Conservation (phyloP, 169 alveolate species). For the Plasmodium yoelii region DNA sequence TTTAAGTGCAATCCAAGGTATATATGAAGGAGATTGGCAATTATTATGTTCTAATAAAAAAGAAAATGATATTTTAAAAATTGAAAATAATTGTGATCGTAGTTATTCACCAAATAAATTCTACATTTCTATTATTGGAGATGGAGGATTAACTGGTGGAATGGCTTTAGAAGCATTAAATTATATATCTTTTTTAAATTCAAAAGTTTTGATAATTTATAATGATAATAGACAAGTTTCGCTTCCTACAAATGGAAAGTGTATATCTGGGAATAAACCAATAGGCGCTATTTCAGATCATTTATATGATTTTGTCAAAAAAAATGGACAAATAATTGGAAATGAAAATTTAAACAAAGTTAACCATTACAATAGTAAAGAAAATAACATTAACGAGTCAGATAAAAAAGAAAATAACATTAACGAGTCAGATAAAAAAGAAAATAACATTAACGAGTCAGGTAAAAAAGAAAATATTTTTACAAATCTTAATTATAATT, state of each 20-base stretch:
- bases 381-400: neutral
- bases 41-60: neutral
- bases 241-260: slow-evolving; percentile 86
- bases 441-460: neutral
- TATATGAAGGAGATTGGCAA: slow-evolving; percentile 78
- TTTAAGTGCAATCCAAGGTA: slow-evolving; percentile 89
- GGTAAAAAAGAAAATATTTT: slow-evolving; percentile 26
- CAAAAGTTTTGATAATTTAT: slow-evolving; percentile 87
- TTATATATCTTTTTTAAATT: slow-evolving; percentile 84
- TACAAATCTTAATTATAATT: slow-evolving; percentile 74
- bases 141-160: slow-evolving; percentile 93
- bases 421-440: neutral
- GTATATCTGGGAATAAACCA: slow-evolving; percentile 78
- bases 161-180: slow-evolving; percentile 92
- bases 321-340: neutral
- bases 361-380: neutral
- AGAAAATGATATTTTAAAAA: neutral
- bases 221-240: slow-evolving; percentile 91
- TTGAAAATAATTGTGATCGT: neutral
- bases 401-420: neutral
- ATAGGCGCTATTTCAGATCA: slow-evolving; percentile 76
- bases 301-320: slow-evolving; percentile 40
- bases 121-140: slow-evolving; percentile 90
- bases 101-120: slow-evolving; percentile 15
- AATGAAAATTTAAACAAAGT: neutral